These are phyloP conservation scores for Oenanthe javanica DNA, from an alignment of 140 eudicot genomes.

Conservation along the genomic window DNA sequence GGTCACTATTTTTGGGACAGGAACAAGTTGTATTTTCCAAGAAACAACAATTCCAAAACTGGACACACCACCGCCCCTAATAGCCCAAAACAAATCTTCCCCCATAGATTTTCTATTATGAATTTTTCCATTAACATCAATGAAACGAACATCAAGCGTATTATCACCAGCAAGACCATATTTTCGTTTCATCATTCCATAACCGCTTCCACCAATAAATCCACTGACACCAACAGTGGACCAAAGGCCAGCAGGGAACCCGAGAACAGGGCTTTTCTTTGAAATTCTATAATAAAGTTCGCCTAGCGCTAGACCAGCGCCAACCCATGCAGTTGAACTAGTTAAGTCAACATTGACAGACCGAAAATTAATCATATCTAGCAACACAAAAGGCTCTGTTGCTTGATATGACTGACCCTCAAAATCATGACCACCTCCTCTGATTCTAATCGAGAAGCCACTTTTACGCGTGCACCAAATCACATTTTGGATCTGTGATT, in stretches of 20 bases:
- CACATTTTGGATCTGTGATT: slow-evolving; percentile 1
- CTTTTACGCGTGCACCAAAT: not conserved
- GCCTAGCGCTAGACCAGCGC: slow-evolving; percentile 6
- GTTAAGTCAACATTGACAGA: not conserved
- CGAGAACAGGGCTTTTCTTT: not conserved
- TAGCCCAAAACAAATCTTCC: slow-evolving; percentile 6
- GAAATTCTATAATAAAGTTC: slow-evolving; percentile 12
- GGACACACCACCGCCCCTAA: not conserved
- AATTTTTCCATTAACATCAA: not conserved
- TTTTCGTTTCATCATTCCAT: slow-evolving; percentile 6
- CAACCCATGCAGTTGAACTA: slow-evolving; percentile 9
- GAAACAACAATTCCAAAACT: slow-evolving; percentile 9
- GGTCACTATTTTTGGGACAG: slow-evolving; percentile 1
- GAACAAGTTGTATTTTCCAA: slow-evolving; percentile 7
- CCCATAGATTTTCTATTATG: not conserved
- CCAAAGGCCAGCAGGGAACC: slow-evolving; percentile 8
- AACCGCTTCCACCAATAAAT: slow-evolving; percentile 5
- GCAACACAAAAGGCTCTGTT: not conserved
- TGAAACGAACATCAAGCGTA: slow-evolving; percentile 3
- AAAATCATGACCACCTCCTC: not conserved
- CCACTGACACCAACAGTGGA: slow-evolving; percentile 9
- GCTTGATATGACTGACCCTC: not conserved
- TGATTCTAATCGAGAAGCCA: not conserved
- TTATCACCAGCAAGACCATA: slow-evolving; percentile 2
- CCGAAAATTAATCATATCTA: slow-evolving; percentile 7